These are phyloP conservation scores for Quercus tomentella DNA, from an alignment of 331 rosid species.

Conservation along the genomic window DNA sequence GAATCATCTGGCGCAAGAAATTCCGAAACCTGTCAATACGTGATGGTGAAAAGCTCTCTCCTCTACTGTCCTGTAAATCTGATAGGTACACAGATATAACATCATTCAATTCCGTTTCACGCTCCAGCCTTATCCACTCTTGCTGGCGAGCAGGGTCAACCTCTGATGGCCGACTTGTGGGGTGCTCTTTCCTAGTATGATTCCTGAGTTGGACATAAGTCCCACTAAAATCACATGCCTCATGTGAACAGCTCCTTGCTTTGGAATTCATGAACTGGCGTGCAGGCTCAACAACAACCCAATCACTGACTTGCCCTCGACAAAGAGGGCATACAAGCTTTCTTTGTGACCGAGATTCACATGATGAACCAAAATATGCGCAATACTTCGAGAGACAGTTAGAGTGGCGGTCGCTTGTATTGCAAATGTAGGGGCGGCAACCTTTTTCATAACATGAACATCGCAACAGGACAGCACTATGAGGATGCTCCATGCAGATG, in stretches of 20 bases:
- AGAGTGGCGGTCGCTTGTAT: slow-evolving; percentile 80
- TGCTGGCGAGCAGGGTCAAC: slow-evolving; percentile 47
- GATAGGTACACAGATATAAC: slow-evolving; percentile 3
- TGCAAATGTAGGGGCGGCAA: slow-evolving; percentile 78
- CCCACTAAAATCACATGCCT: slow-evolving; percentile 65
- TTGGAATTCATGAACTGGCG: slow-evolving; percentile 62
- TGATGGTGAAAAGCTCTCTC: neutral
- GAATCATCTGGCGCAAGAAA: neutral
- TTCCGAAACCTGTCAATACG: neutral
- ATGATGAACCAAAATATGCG: neutral
- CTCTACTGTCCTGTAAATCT: neutral
- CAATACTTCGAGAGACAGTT: slow-evolving; percentile 78
- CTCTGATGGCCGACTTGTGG: slow-evolving; percentile 64
- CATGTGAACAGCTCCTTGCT: slow-evolving; percentile 68
- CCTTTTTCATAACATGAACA: slow-evolving; percentile 71
- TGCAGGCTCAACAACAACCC: slow-evolving; percentile 55
- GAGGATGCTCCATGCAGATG: slow-evolving; percentile 82
- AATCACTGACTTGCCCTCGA: slow-evolving; percentile 49
- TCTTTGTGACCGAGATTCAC: neutral
- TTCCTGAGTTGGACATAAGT: slow-evolving; percentile 68
- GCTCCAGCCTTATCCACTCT: slow-evolving; percentile 70
- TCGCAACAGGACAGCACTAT: slow-evolving; percentile 63
- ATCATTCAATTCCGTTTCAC: slow-evolving; percentile 48
- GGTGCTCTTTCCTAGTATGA: slow-evolving; percentile 81
- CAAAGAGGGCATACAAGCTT: neutral